These are phyloP conservation scores for Verbena officinalis DNA, from an alignment of 257 asterid genomes.

Conservation along the genomic window DNA sequence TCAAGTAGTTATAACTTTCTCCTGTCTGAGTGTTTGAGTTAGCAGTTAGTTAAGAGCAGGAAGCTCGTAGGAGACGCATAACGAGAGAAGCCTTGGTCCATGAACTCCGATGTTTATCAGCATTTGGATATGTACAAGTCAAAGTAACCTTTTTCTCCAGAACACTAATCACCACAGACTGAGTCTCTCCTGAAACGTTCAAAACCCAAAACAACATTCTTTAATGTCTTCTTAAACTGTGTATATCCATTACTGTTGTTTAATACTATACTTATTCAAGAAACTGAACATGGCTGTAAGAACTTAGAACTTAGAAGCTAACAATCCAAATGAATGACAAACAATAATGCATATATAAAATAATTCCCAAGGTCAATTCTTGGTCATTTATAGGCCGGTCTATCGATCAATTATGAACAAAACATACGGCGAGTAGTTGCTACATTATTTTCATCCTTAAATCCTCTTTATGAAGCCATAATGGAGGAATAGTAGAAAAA, in stretches of 20 bases:
- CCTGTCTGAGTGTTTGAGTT: neutral
- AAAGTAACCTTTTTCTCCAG: conserved; percentile 73
- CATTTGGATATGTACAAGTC: conserved; percentile 47
- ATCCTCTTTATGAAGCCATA: neutral
- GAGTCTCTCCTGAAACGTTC: conserved; percentile 58
- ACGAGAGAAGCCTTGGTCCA: conserved; percentile 37
- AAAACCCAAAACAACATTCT: neutral
- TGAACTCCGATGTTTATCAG: conserved; percentile 33
- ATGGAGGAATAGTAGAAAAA: too few species aligned
- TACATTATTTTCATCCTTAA: neutral
- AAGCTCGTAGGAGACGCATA: conserved; percentile 41
- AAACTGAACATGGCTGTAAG: neutral
- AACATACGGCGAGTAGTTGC: neutral
- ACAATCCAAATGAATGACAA: neutral
- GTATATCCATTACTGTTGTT: too few species aligned
- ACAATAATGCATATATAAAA: neutral
- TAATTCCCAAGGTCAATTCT: neutral
- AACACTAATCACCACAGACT: conserved; percentile 73
- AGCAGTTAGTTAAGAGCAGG: conserved; percentile 40
- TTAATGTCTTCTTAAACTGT: too few species aligned
- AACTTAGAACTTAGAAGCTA: too few species aligned
- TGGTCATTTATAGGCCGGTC: neutral
- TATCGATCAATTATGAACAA: neutral
- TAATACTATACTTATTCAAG: too few species aligned
- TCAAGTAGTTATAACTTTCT: neutral